These are phyloP conservation scores for Ustilago lituana DNA, from an alignment of 1,284 basidiomycete genomes.

Conservation along the genomic window DNA sequence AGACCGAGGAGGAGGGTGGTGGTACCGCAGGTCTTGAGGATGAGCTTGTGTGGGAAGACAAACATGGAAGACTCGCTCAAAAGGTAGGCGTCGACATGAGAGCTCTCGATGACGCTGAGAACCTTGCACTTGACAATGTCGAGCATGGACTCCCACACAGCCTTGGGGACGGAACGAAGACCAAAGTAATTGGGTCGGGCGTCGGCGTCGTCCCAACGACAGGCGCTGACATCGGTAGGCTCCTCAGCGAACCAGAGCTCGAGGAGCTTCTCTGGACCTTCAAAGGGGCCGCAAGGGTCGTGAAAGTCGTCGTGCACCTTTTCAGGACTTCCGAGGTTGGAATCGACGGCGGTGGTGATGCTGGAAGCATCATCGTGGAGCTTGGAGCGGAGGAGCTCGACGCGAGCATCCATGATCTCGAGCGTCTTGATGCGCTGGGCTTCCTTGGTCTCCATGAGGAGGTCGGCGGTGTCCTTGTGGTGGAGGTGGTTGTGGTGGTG, in stretches of 20 bases:
- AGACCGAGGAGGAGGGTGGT: conserved; percentile 92
- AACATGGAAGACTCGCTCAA: conserved; percentile 98
- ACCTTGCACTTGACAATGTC: conserved; percentile 97
- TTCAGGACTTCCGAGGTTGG: conserved; percentile 30
- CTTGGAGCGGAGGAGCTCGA: conserved; percentile 34
- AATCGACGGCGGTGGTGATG: conserved; percentile 41
- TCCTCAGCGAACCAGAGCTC: conserved; percentile 92
- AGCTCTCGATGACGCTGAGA: conserved; percentile 85
- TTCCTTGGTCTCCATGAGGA: conserved; percentile 46
- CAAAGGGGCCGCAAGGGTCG: conserved; percentile 65
- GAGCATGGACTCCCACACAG: conserved; percentile 95
- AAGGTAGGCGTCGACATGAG: conserved; percentile 92
- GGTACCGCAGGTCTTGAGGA: conserved; percentile 98
- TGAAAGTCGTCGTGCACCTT: conserved; percentile 36
- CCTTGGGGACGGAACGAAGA: conserved; percentile 78
- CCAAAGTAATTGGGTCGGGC: conserved; percentile 70
- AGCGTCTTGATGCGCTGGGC: conserved; percentile 42
- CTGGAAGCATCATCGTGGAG: conserved; percentile 33
- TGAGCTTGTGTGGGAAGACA: conserved; percentile 92
- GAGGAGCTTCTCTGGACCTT: conserved; percentile 88
- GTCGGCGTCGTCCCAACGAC: conserved; percentile 38
- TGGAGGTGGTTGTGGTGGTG: conserved; percentile 25
- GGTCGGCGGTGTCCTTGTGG: conserved; percentile 47
- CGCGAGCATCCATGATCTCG: conserved; percentile 49
- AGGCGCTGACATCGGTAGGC: conserved; percentile 67